phyloP scores from a whole-genome alignment of 345 rosid species.

The Populus euphratica region DNA sequence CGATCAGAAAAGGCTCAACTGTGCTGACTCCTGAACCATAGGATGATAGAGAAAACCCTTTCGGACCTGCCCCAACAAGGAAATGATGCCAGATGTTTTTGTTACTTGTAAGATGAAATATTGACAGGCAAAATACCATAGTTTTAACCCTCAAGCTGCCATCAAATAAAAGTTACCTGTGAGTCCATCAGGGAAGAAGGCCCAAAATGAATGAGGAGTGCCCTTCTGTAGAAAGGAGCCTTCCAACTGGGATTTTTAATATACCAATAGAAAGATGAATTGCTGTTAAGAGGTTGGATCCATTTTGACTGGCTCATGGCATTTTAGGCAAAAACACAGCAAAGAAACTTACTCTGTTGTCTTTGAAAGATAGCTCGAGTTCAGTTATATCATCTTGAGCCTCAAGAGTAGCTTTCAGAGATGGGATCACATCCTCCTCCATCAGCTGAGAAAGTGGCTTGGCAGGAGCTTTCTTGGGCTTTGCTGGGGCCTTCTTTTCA shows the following conservation, averaged over 20 bases:
- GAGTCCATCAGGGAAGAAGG: slow-evolving; percentile 80
- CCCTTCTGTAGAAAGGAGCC: slow-evolving; percentile 70
- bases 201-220: slow-evolving; percentile 72
- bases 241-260: slow-evolving; percentile 49
- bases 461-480: slow-evolving; percentile 58
- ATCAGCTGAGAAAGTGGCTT: slow-evolving; percentile 72
- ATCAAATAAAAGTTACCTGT: slow-evolving; percentile 36
- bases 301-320: not conserved
- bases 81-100: not conserved
- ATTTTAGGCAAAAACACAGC: not conserved
- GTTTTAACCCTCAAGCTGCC: not conserved
- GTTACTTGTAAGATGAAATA: not conserved
- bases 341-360: slow-evolving; percentile 50
- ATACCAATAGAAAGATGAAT: not conserved
- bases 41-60: slow-evolving; percentile 77
- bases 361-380: slow-evolving; percentile 63
- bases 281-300: not conserved
- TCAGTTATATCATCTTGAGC: slow-evolving; percentile 60
- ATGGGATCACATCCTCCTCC: slow-evolving; percentile 91
- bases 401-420: slow-evolving; percentile 57
- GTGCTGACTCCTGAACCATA: slow-evolving; percentile 74
- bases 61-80: slow-evolving; percentile 50
- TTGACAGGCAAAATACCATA: not conserved
- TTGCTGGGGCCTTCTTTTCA: slow-evolving; percentile 35
- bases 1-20: slow-evolving; percentile 88